Conservation (phyloP, 768 basidiomycete species). For the Gymnopilus dilepis region DNA sequence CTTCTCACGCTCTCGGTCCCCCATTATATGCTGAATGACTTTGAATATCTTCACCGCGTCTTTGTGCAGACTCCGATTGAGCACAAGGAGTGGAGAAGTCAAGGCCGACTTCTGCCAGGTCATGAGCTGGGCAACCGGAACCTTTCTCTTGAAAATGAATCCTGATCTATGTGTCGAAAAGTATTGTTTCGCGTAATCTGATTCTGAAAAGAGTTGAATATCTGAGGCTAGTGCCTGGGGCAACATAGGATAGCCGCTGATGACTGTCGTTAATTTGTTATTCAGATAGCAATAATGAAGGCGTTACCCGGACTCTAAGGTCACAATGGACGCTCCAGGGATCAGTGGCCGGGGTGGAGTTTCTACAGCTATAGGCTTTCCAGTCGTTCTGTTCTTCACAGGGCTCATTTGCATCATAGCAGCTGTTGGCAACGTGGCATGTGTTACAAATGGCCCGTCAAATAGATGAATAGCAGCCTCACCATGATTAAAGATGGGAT, state of each 20-base stretch:
- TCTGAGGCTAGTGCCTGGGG: slow-evolving; percentile 83
- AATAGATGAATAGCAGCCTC: slow-evolving; percentile 22
- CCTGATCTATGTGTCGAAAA: slow-evolving; percentile 92
- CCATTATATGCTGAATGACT: slow-evolving; percentile 92
- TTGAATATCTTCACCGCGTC: slow-evolving; percentile 89
- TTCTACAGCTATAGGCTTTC: slow-evolving; percentile 67
- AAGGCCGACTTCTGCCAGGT: slow-evolving; percentile 89
- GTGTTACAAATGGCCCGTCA: slow-evolving; percentile 14
- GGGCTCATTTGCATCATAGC: slow-evolving; percentile 79
- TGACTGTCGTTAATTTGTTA: slow-evolving; percentile 14
- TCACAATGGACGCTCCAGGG: slow-evolving; percentile 36
- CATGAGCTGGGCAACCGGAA: slow-evolving; percentile 89
- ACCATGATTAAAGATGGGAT: slow-evolving; percentile 76
- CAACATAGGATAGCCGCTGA: slow-evolving; percentile 75
- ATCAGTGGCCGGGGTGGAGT: slow-evolving; percentile 33
- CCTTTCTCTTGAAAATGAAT: slow-evolving; percentile 80
- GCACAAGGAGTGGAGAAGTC: slow-evolving; percentile 72
- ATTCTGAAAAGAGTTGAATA: slow-evolving; percentile 86
- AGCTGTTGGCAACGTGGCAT: slow-evolving; percentile 41
- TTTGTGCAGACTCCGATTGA: slow-evolving; percentile 68
- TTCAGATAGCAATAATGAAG: not conserved
- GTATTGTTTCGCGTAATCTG: slow-evolving; percentile 85
- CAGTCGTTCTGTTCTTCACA: slow-evolving; percentile 64
- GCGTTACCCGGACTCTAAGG: slow-evolving; percentile 69
- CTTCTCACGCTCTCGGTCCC: slow-evolving; percentile 81